Conservation (phyloP, 306 rosid species). For the Malus fusca region DNA sequence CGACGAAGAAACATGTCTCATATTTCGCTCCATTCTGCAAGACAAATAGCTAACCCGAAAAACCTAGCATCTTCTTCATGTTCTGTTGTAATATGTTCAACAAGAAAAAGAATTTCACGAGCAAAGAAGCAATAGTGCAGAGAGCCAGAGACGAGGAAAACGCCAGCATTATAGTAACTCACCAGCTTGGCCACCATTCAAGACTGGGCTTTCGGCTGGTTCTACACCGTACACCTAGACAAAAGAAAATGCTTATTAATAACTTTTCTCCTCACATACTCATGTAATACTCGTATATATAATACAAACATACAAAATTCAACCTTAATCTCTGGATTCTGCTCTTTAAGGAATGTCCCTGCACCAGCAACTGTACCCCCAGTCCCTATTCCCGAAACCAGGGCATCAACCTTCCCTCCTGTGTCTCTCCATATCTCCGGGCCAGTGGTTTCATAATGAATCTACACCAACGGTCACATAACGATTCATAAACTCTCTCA, state of each 20-base stretch:
- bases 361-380: slow-evolving; percentile 69
- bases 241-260: not conserved
- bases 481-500: not conserved
- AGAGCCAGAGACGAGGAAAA: not conserved
- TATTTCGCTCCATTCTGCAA: too few relatives aligned
- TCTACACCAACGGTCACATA: slow-evolving; percentile 28
- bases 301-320: not conserved
- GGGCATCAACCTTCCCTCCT: slow-evolving; percentile 51
- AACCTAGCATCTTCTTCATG: too few relatives aligned
- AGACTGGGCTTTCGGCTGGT: slow-evolving; percentile 70
- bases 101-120: not conserved
- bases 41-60: too few relatives aligned
- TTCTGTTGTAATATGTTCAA: not conserved
- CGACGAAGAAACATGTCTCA: too few relatives aligned
- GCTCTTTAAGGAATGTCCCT: slow-evolving; percentile 72
- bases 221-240: slow-evolving; percentile 66
- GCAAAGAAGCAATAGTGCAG: not conserved
- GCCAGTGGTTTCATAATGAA: slow-evolving; percentile 86
- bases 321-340: slow-evolving; percentile 73
- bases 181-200: slow-evolving; percentile 76
- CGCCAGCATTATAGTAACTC: slow-evolving; percentile 6
- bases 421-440: slow-evolving; percentile 91
- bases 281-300: not conserved
- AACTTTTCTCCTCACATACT: not conserved
- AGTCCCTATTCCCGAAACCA: slow-evolving; percentile 78